Base-by-base conservation (phyloP, 2,329 filamentous ascomycete species). In the Aspergillus unguis region DNA sequence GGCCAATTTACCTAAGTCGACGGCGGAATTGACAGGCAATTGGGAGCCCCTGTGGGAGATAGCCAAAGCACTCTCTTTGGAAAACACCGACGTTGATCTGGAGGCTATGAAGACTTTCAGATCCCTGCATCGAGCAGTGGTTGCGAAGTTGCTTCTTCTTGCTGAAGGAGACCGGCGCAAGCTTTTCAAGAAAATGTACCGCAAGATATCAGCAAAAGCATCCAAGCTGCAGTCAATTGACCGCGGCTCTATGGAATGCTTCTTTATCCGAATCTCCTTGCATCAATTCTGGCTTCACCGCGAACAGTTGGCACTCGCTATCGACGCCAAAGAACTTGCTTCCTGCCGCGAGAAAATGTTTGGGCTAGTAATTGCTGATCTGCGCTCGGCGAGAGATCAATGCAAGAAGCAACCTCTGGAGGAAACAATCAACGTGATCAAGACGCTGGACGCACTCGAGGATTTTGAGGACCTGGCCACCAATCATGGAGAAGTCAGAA, bases 1-100 rank as follows among this genome's bases (percentile, higher is more conserved):
- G 42, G 65, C 70, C 4, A 65, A 68, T n/a, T 67, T 71, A 63
- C 65, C 71, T 3, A 74, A 73, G 53, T 71, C 67, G 6, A 58
- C 69, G 33, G 70, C 70, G 5, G 55, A 58, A 17, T 43, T 74
- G 26, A 72, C 68, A 7, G 66, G 62, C 43, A 67, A 71, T 42
- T 67, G 65, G 61, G 67, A 70, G 26, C 65, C 65, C 4, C 60
- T 70, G 33, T 74, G 70, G 66, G 67, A 65, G 32, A 62, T 68
- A 27, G 69, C 70, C 26, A 65, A 66, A 52, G 62, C 65, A n/a
- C 59, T 73, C 42, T 57, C 60, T 36, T 47, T 74, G 6, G 56
- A 65, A 26, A 65, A 65, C 17, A 65, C 60, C 9, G 64, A 69
- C 6, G 35, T 63, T 17, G 68, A 71, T 49, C 62, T 71, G 25